phyloP scores from a whole-genome alignment of 305 asterid species.

The Lippia alba region DNA sequence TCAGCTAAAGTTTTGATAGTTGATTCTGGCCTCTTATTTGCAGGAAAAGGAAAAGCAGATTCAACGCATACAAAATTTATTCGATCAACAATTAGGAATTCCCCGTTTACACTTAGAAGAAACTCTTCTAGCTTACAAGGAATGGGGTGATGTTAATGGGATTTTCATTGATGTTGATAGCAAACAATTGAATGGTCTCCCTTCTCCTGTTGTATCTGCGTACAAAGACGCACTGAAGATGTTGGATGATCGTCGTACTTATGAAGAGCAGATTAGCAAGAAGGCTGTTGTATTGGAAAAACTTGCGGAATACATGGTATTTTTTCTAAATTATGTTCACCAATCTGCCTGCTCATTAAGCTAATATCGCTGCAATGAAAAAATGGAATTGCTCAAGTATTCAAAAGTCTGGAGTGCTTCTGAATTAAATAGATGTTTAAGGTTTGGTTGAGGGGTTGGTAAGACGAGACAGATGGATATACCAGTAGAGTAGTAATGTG shows the following conservation, averaged over 20 bases:
- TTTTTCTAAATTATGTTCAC: not conserved
- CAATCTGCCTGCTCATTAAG: constrained; percentile 22
- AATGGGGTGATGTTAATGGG: constrained; percentile 80
- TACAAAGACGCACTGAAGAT: constrained; percentile 79
- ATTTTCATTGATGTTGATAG: constrained; percentile 50
- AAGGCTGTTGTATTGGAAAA: constrained; percentile 61
- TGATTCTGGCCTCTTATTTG: constrained; percentile 35
- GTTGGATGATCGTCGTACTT: constrained; percentile 67
- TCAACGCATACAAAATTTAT: constrained; percentile 72
- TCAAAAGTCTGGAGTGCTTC: constrained; percentile 15
- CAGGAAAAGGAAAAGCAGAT: constrained; percentile 88
- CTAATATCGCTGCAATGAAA: not conserved
- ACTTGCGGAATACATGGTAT: constrained; percentile 79
- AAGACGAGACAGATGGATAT: constrained; percentile 12
- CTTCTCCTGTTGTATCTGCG: constrained; percentile 66
- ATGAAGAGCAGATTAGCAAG: constrained; percentile 71
- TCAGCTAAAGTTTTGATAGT: constrained; percentile 24
- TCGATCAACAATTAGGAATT: constrained; percentile 85
- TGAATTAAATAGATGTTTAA: constrained; percentile 4
- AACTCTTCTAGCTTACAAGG: constrained; percentile 67
- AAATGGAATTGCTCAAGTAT: constrained; percentile 10
- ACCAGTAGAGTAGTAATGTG: not conserved
- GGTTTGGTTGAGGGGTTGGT: constrained; percentile 25
- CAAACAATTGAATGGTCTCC: constrained; percentile 62
- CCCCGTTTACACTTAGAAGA: constrained; percentile 66